Base-by-base conservation (phyloP, 1,284 basidiomycete species). In the Cutaneotrichosporon cutaneum region DNA sequence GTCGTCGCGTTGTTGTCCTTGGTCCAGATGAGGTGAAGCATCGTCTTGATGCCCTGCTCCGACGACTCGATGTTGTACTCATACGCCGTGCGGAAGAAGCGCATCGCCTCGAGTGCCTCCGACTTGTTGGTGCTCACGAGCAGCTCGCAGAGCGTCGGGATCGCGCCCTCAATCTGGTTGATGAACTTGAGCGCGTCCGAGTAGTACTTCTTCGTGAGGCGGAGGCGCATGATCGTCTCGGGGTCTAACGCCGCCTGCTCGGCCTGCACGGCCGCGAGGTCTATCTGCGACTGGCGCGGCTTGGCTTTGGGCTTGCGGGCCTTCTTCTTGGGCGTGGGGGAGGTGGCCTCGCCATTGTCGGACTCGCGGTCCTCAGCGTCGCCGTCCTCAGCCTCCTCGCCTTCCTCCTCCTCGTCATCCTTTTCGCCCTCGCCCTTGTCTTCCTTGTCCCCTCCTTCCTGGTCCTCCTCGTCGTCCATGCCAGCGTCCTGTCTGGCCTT, bases 1-100 rank as follows among this genome's bases (percentile, higher is more conserved):
- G 86, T 85, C 14, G 90, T 90, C 26, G 91, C 84, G 48, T 83
- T 89, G 75, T 94, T 94, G 76, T 98, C 95, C 76, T 98, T 99
- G 14, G 87, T 86, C 96, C 96, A 99, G 71, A 99, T 92, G 39
- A 99, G 83, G 79, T 99, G 96, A 7, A 99, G 77, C 95, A 99
- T 99, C 73, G 89, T 90, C 81, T 90, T 93, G 72, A 99, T 89
- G 59, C 83, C 60, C 66, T 90, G 88, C 76, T 89, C 86, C 8
- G 92, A 88, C 35, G 85, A 85, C 22, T 87, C 83, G 58, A 98
- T 85, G 70, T 90, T 84, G 78, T 96, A 97, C 74, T 90, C 89
- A 73, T 88, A 85, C 0, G 90, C 87, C 10, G 90, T 85, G 58
- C 88, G 85, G 85, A 95, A 98, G 79, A 97, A 98, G 58, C 96